Evolutionary conservation across 2,329 filamentous ascomycete species (phyloP).

Genomic region (Alternaria postmessia): DNA sequence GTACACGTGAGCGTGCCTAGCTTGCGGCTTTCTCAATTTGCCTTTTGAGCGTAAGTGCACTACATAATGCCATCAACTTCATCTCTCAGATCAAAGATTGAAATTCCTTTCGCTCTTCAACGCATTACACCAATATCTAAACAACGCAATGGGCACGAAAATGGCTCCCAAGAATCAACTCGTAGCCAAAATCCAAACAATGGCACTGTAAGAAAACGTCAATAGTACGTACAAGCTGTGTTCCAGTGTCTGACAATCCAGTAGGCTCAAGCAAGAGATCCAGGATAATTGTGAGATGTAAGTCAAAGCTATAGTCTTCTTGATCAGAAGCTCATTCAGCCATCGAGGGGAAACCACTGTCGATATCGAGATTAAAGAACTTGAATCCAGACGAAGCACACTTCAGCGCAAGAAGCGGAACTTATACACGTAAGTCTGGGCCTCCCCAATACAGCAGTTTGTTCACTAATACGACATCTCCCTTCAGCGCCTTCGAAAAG

Average conservation of each 20-base stretch:
- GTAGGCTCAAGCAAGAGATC: neutral
- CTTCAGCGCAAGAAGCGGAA: neutral
- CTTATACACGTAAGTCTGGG: neutral
- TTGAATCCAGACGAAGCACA: neutral
- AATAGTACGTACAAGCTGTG: neutral
- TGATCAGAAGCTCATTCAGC: too few species aligned
- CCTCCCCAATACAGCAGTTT: accelerated
- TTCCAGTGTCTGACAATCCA: neutral
- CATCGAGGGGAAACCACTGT: too few species aligned
- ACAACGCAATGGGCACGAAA: neutral
- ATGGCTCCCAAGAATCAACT: neutral
- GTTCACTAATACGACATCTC: neutral
- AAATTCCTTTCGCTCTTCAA: neutral
- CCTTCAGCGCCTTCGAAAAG: neutral
- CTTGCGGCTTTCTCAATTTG: neutral
- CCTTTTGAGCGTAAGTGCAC: neutral
- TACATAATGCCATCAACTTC: neutral
- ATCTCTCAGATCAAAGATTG: accelerated
- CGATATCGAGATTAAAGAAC: neutral
- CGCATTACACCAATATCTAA: neutral
- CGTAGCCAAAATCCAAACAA: neutral
- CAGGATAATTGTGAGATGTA: neutral
- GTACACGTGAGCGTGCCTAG: neutral
- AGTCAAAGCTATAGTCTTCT: too few species aligned
- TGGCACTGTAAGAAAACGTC: neutral